Percentiles rank a stretch among this genome's conserved stretches.
These are phyloP conservation scores for Russula griseocarnosa DNA, from an alignment of 768 basidiomycete genomes.

Conservation along the genomic window DNA sequence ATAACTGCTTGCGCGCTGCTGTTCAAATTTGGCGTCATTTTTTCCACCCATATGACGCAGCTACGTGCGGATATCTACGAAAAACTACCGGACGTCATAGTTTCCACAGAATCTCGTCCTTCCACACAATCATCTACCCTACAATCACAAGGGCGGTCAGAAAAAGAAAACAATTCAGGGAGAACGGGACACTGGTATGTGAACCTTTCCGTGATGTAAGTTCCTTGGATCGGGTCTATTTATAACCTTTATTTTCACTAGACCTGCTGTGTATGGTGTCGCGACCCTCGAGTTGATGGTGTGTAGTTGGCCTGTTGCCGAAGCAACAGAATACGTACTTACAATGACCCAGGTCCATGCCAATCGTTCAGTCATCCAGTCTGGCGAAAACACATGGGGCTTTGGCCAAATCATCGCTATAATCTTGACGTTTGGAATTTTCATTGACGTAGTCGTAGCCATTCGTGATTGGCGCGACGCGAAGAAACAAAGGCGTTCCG, in stretches of 20 bases:
- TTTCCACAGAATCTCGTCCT: background rate
- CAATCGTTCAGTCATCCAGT: constrained; percentile 3
- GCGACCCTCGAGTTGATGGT: constrained; percentile 16
- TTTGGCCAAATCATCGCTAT: constrained; percentile 20
- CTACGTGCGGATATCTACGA: background rate
- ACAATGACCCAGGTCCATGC: constrained; percentile 7
- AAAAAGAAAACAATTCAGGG: too few relatives aligned
- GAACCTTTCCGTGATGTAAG: background rate
- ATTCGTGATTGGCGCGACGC: background rate
- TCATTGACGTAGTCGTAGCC: constrained; percentile 3
- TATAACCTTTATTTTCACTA: background rate
- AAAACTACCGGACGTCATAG: background rate
- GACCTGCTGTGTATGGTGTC: constrained; percentile 11
- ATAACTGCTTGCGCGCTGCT: too few relatives aligned
- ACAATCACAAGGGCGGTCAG: background rate
- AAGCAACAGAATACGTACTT: background rate
- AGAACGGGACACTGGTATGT: background rate
- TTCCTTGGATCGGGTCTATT: background rate
- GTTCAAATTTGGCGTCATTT: too few relatives aligned
- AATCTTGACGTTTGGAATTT: background rate
- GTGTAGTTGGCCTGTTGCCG: background rate
- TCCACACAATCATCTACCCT: background rate
- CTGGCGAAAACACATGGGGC: constrained; percentile 12
- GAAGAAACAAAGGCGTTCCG: background rate
- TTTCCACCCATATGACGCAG: too few relatives aligned